Base-by-base conservation (phyloP, 2,329 filamentous ascomycete genomes). In the Rhinocladiella mackenziei region DNA sequence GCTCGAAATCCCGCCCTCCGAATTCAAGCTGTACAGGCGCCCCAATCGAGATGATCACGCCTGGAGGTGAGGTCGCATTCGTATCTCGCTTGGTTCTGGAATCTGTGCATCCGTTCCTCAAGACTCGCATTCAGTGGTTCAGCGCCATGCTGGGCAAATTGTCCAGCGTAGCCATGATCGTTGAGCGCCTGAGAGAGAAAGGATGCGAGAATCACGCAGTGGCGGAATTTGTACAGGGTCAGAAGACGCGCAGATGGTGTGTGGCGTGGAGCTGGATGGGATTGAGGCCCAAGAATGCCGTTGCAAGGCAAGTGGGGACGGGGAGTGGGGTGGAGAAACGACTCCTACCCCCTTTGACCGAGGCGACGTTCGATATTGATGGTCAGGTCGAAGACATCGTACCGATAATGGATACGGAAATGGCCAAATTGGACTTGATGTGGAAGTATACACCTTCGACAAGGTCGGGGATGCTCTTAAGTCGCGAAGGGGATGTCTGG, bases 81-180 rank as follows among this genome's bases (percentile, higher is more conserved):
- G 80, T 88, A 3, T 67, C 70, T 1, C 75, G 78, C 4, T 83
- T 95, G 51, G 70, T 94, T 3, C 67, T 75, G 1, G 85, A 94
- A 61, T 51, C 50, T 2, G 36, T 20, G 15, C 34, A 33, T 4
- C 34, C 39, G 5, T 11, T 9, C 18, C 50, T 39, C n/a, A 33
- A 26, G 19, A 25, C 5, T 2, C 72, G 74, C 7, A 80, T 94
- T 0, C 77, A 78, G 48, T 98, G 92, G 92, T 97, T 92, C 64
- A 92, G 84, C 1, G 81, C 82, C 41, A 94, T 97, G 87, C 71
- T 97, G 0, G 89, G 91, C 0, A 94, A 94, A 58, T 70, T 86
- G 20, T 74, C 76, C 0, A 48, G 86, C 2, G 72, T 84, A 1
- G 69, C 72, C 1, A 64, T 83, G 0, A 67, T 95, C 0, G 72